Conservation (phyloP, 306 rosid species). For the Castanea crenata region DNA sequence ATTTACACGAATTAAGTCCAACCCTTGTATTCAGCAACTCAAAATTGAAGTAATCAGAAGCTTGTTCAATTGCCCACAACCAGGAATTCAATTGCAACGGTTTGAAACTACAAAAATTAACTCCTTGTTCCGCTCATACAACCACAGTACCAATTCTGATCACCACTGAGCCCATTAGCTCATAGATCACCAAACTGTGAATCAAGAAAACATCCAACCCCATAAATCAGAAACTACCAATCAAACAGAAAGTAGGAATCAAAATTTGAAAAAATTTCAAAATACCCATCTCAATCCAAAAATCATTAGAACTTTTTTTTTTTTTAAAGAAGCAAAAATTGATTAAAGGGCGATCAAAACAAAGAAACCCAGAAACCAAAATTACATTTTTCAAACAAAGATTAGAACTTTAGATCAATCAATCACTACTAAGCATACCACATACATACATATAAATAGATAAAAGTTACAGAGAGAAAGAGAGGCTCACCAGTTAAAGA, state of each 20-base stretch:
- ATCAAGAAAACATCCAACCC: constrained; percentile 18
- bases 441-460: neutral
- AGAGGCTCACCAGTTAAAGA: neutral
- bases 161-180: constrained; percentile 61
- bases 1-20: neutral
- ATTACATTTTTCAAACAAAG: neutral
- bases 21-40: constrained; percentile 4
- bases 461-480: neutral
- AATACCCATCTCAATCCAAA: too few relatives aligned
- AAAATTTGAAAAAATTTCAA: neutral
- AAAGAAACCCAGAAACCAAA: constrained; percentile 3
- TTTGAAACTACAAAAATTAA: neutral
- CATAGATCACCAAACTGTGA: constrained; percentile 43
- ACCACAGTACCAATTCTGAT: constrained; percentile 50
- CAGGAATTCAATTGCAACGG: constrained; percentile 28
- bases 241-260: neutral
- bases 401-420: neutral
- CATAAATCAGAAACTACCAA: constrained; percentile 7
- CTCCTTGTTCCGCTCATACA: constrained; percentile 12
- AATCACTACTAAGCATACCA: too few relatives aligned
- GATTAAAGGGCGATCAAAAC: neutral
- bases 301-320: neutral
- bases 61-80: constrained; percentile 22
- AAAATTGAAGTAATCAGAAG: constrained; percentile 21
- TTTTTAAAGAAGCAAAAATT: neutral